Conservation (phyloP, 208 protist species). For the Leishmania martiniquensis region DNA sequence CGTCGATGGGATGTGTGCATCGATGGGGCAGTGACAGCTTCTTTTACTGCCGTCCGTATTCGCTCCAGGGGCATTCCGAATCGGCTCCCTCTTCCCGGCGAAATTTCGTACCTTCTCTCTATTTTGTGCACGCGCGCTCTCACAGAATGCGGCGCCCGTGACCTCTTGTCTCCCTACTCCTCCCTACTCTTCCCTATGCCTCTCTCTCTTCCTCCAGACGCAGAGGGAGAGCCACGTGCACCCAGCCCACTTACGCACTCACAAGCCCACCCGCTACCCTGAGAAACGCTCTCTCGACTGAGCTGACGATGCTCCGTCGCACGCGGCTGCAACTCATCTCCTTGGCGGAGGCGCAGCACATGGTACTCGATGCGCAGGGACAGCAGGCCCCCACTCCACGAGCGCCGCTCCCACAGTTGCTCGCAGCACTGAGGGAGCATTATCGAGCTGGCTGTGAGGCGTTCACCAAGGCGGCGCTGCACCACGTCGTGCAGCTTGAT, state of each 20-base stretch:
- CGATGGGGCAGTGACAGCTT: neutral
- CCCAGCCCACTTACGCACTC: neutral
- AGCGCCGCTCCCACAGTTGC: constrained; percentile 30
- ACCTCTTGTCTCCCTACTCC: no score
- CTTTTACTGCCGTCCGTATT: neutral
- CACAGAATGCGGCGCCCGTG: neutral
- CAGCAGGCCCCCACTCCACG: neutral
- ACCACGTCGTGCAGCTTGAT: constrained; percentile 61
- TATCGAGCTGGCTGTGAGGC: constrained; percentile 36
- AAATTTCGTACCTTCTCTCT: neutral
- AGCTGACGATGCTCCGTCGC: constrained; percentile 20
- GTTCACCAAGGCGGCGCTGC: constrained; percentile 40
- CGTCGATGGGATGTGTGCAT: neutral
- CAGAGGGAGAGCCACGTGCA: neutral
- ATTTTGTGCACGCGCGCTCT: neutral
- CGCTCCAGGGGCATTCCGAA: neutral
- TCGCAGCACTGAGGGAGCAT: constrained; percentile 40
- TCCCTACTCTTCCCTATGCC: no score
- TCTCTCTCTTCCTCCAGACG: neutral
- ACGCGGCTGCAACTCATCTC: constrained; percentile 29
- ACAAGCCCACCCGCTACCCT: neutral
- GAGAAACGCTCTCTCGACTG: neutral
- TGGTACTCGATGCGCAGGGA: constrained; percentile 44
- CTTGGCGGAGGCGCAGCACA: constrained; percentile 41
- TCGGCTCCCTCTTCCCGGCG: no score